phyloP scores from a whole-genome alignment of 2,329 filamentous ascomycete species.

The Colletotrichum sp. region DNA sequence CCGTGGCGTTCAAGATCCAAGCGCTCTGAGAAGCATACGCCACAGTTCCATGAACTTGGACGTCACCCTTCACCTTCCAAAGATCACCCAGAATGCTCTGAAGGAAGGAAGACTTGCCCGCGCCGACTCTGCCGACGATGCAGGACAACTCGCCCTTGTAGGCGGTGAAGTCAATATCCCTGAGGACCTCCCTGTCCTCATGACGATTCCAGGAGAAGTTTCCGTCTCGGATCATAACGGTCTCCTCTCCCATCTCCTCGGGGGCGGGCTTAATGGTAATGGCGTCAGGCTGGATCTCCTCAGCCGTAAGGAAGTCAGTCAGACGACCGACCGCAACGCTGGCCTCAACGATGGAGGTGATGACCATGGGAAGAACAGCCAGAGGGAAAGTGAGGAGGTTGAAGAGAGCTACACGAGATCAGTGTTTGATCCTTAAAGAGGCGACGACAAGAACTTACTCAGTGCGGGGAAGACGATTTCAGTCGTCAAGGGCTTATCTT shows the following conservation, averaged over 20 bases:
- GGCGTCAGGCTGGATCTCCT: constrained; percentile 89
- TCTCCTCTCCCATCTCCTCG: constrained; percentile 82
- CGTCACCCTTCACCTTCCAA: constrained; percentile 86
- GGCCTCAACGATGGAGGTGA: constrained; percentile 94
- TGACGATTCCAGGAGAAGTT: constrained; percentile 96
- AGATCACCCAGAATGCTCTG: constrained; percentile 89
- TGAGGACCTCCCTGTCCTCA: constrained; percentile 71
- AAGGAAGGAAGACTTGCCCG: constrained; percentile 92
- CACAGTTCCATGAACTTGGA: constrained; percentile 79
- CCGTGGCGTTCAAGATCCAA: constrained; percentile 98
- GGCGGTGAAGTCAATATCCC: constrained; percentile 86
- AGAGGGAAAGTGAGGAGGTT: constrained; percentile 96
- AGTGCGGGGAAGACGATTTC: constrained; percentile 94
- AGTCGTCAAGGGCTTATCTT: constrained; percentile 81
- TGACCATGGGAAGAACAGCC: constrained; percentile 95
- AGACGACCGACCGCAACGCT: constrained; percentile 89
- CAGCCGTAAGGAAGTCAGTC: constrained; percentile 82
- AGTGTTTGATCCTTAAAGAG: not conserved
- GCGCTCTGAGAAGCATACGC: constrained; percentile 93
- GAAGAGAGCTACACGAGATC: constrained; percentile 70
- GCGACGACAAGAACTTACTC: constrained; percentile 23
- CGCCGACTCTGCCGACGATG: constrained; percentile 90
- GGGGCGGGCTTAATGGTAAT: constrained; percentile 73
- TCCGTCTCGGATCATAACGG: constrained; percentile 81
- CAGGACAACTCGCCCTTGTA: constrained; percentile 94